Evolutionary conservation across 2,329 filamentous ascomycete species (phyloP), one percentile per base, ranked within the genome.

Genomic region (Bipolaris cookei): DNA sequence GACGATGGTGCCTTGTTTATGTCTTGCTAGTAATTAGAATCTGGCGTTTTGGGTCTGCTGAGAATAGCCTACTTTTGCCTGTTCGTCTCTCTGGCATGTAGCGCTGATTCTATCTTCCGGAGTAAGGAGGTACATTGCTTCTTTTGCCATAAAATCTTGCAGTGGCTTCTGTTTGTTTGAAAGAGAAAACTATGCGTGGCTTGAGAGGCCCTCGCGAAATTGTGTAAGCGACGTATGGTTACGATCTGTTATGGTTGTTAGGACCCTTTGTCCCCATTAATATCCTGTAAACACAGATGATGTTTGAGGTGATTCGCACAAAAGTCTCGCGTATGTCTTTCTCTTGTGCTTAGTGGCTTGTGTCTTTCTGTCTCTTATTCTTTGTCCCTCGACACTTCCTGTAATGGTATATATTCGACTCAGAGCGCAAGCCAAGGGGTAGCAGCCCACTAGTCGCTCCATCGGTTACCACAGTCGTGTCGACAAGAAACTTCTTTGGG

Each of bases 1-100:
- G 54, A 56, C 18, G 34, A 50, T 20, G 30, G 39, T 37, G 28
- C 23, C n/a, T 53, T 42, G 13, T 51, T 23, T 28, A 21, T 13
- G 14, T 43, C 45, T 38, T 30, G 34, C 14, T 48, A 37, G 32
- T 23, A 18, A 38, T 38, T 14, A 34, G 21, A 16, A 48, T 48
- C n/a, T 8, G 45, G 45, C 45, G 45, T 48, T 48, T 47, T 38
- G 16, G 45, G 14, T 48, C n/a, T 34, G 38, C 20, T 25, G 34
- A n/a, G 7, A 21, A 38, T 23, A 6, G 21, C 21, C 16, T 38
- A 10, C 34, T 23, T n/a, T 34, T 45, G 10, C 16, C 16, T 6
- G 25, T 21, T 21, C 13, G 16, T 28, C n/a, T 30, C 16, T n/a
- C 10, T 45, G n/a, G 16, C 16, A 3, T 7, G 16, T 32, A 16